Conservation (phyloP, 2,329 filamentous ascomycete genomes). For the Mycosphaerella arachidis region DNA sequence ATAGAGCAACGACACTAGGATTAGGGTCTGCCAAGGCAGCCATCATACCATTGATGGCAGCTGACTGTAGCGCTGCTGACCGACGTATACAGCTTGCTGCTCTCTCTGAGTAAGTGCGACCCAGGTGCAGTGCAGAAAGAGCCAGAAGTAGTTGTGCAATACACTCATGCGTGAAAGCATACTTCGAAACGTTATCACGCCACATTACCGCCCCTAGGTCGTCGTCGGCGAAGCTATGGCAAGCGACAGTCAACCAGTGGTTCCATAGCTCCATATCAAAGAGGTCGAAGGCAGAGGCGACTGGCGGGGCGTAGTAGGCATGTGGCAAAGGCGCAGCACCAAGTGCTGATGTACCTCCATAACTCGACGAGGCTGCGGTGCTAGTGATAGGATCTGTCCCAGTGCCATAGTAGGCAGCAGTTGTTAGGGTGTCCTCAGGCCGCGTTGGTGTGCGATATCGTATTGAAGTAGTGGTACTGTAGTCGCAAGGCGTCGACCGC, state of each 20-base stretch:
- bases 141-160: conserved; percentile 19
- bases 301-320: not conserved
- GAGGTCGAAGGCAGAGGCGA: conserved; percentile 8
- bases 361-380: not conserved
- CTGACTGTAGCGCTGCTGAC: conserved; percentile 11
- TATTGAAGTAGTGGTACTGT: not conserved
- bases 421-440: not conserved
- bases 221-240: not conserved
- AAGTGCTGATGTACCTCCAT: not conserved
- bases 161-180: conserved; percentile 15
- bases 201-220: not conserved
- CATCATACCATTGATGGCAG: conserved; percentile 18
- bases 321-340: not conserved
- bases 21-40: conserved; percentile 2
- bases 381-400: not conserved
- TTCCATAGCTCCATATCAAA: conserved; percentile 21
- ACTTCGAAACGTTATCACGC: conserved; percentile 11
- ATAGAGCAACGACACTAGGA: conserved; percentile 5
- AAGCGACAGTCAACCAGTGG: conserved; percentile 14
- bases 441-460: not conserved
- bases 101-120: conserved; percentile 5
- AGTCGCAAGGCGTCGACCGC: conserved; percentile 15
- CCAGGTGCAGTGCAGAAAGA: conserved; percentile 22
- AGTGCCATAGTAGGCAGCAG: not conserved
- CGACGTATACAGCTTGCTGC: conserved; percentile 2